Evolutionary conservation across 2,329 filamentous ascomycete species (phyloP), one percentile per base, ranked within the genome.

Genomic region (Aureobasidium namibiae): DNA sequence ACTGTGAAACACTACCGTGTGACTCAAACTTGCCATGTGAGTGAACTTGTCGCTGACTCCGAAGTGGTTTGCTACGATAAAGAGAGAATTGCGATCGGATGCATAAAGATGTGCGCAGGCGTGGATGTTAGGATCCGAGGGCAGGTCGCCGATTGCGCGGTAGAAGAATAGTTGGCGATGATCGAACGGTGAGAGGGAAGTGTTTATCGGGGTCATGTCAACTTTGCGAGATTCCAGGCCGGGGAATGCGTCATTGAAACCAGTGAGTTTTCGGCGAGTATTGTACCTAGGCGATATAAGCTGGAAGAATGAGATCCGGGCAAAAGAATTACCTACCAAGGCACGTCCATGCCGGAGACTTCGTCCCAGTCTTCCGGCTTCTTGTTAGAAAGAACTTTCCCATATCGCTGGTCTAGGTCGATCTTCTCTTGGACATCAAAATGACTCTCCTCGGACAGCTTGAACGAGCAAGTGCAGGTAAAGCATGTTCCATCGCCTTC

Each of bases 91-190:
- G 24, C 78, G 75, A 63, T 83, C 82, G 34, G 77, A 80, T 0
- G 80, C 77, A 64, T 82, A 84, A 44, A 83, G 70, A 67, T 84
- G 82, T 3, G 80, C 80, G 63, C 78, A 81, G 1, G 80, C 77
- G 63, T 83, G 81, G 18, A 84, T 67, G 63, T 84, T 84, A 33
- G 79, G 70, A 61, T 74, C 67, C 9, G 60, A 45, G 4, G 70
- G 66, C 38, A 73, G 63, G 2, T 66, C 61, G 14, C 76, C 77
- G 24, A 76, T 72, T 0, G 77, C 66, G 3, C 73, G 69, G 63
- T 81, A 81, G 59, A 76, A 73, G 31, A 74, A 72, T 46, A 81
- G 63, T 63, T 80, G 70, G 26, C 70, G 63, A 24, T 69, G 65
- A 21, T 76, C 72, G 9, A 75, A 65, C 1, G 74, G 67, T 56